Evolutionary conservation across 331 rosid species (phyloP).

Genomic region (Malus hybrid): DNA sequence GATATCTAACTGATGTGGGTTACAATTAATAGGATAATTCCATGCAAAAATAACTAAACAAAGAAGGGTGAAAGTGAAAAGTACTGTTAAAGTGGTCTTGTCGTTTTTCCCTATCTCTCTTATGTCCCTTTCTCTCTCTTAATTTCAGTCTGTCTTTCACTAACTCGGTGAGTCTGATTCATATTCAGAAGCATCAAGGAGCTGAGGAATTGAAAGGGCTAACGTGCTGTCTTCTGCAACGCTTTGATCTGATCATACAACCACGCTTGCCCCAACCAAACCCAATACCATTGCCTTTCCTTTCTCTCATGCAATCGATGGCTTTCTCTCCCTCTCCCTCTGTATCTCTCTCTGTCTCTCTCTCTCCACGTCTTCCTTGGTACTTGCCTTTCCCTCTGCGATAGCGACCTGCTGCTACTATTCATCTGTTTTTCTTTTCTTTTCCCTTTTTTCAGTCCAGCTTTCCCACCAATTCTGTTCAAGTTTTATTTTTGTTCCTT

Average conservation of each 20-base stretch:
- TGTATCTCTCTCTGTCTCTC: slow-evolving; percentile 4
- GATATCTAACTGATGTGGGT: neutral
- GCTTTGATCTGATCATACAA: slow-evolving; percentile 10
- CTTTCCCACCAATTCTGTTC: neutral
- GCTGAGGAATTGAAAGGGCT: neutral
- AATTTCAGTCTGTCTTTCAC: neutral
- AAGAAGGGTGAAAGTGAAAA: slow-evolving; percentile 25
- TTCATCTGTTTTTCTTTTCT: neutral
- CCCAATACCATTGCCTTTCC: slow-evolving; percentile 11
- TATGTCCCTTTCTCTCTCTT: neutral
- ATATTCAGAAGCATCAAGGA: neutral
- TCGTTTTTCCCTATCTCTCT: slow-evolving; percentile 5
- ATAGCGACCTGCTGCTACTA: no score
- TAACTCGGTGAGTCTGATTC: neutral
- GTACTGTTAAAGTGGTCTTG: slow-evolving; percentile 11
- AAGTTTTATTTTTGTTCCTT: no score
- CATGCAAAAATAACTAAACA: neutral
- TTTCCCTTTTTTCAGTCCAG: neutral
- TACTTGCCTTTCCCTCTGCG: slow-evolving; percentile 9
- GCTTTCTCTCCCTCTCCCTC: neutral
- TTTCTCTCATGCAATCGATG: slow-evolving; percentile 42
- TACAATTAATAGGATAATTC: neutral
- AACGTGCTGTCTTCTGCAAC: slow-evolving; percentile 25
- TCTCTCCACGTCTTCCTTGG: slow-evolving; percentile 28
- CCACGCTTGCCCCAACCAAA: slow-evolving; percentile 22